Evolutionary conservation across 202 grass and related monocot genomes (phyloP).

Genomic region (Alloteropsis angusta): DNA sequence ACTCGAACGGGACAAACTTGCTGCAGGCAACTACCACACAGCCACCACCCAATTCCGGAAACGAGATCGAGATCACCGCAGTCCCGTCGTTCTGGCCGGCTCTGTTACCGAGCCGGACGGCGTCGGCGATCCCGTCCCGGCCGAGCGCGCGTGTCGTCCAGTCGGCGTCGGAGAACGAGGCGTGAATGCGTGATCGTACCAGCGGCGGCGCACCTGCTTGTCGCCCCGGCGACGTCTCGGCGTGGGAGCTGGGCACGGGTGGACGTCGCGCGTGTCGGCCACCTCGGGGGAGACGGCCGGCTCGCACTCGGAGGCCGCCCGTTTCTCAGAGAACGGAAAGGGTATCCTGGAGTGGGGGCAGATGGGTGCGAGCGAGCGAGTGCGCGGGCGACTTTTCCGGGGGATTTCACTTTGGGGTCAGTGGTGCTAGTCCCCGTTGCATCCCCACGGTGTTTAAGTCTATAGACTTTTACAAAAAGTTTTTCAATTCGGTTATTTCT

Average conservation of each 20-base stretch:
- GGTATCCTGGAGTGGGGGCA: not conserved
- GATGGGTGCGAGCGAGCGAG: not conserved
- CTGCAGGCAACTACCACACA: not conserved
- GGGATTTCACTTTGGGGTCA: not conserved
- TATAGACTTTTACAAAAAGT: too few species aligned
- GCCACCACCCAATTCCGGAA: not conserved
- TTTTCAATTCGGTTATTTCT: too few species aligned
- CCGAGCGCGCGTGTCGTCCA: not conserved
- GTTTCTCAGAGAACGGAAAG: not conserved
- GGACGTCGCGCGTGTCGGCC: constrained; percentile 27
- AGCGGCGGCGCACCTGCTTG: not conserved
- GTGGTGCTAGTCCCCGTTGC: not conserved
- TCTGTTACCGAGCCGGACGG: not conserved
- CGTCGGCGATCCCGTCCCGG: not conserved
- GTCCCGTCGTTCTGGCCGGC: not conserved
- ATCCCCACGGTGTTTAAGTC: too few species aligned
- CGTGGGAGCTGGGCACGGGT: too few species aligned
- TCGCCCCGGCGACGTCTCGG: not conserved
- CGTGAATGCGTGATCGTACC: not conserved
- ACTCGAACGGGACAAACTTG: not conserved
- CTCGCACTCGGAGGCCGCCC: constrained; percentile 16
- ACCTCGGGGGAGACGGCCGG: constrained; percentile 17
- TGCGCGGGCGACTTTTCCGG: not conserved
- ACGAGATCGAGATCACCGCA: too few species aligned
- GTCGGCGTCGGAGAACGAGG: not conserved